Conservation (phyloP, 2,329 filamentous ascomycete genomes). For the Aotearoamyces nothofagi region DNA sequence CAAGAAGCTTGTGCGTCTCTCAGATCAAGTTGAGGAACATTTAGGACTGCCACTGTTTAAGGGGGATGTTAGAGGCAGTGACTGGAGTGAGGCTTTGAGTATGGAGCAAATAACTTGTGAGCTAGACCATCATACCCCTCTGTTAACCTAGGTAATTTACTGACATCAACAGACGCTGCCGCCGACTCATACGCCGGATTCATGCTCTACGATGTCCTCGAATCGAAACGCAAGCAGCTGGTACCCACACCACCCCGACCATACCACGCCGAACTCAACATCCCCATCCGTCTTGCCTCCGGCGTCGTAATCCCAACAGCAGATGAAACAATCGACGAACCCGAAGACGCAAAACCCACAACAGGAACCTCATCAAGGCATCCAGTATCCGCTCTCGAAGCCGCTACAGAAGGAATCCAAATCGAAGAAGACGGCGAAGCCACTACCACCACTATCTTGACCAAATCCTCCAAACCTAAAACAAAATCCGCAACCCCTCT, state of each 20-base stretch:
- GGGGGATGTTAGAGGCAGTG: slow-evolving; percentile 52
- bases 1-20: slow-evolving; percentile 49
- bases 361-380: slow-evolving; percentile 6
- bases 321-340: slow-evolving; percentile 13
- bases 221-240: slow-evolving; percentile 50
- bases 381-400: slow-evolving; percentile 7
- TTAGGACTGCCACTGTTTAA: slow-evolving; percentile 66
- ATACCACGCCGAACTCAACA: slow-evolving; percentile 47
- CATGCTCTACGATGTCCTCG: slow-evolving; percentile 57
- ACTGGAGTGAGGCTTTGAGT: slow-evolving; percentile 54
- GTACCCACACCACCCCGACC: slow-evolving; percentile 58
- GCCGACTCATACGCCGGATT: slow-evolving; percentile 71
- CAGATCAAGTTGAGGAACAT: slow-evolving; percentile 53
- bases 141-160: slow-evolving; percentile 10
- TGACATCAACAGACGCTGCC: slow-evolving; percentile 44
- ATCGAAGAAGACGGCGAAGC: slow-evolving; percentile 11
- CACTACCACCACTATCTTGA: slow-evolving; percentile 3
- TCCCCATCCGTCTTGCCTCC: slow-evolving; percentile 43
- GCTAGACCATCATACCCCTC: slow-evolving; percentile 19
- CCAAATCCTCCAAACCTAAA: slow-evolving; percentile 2
- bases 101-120: slow-evolving; percentile 54
- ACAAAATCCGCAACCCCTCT: neutral
- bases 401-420: slow-evolving; percentile 11
- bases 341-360: slow-evolving; percentile 7
- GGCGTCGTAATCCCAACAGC: slow-evolving; percentile 20